phyloP scores from a whole-genome alignment of 164 flowering plant genomes.

The Platanus orientalis region DNA sequence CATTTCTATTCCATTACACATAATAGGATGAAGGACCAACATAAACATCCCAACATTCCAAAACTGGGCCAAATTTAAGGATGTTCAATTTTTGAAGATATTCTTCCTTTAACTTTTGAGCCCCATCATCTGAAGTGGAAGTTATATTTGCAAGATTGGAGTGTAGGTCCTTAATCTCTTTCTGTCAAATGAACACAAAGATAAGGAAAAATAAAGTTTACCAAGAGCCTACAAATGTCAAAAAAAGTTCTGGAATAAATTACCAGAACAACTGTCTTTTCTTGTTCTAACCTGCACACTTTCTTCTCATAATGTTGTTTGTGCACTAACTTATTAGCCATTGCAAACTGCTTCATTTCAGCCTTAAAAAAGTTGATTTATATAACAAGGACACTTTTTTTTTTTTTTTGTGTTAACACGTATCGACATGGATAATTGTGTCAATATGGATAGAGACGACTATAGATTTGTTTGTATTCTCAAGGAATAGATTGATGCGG shows the following conservation, averaged over 20 bases:
- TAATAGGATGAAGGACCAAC: too few species aligned
- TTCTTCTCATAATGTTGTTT: slow-evolving; percentile 96
- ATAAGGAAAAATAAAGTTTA: neutral
- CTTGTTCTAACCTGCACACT: slow-evolving; percentile 81
- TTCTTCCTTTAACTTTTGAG: slow-evolving; percentile 80
- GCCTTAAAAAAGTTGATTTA: slow-evolving; percentile 55
- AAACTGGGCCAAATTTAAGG: too few species aligned
- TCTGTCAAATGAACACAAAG: slow-evolving; percentile 39
- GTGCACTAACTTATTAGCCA: slow-evolving; percentile 63
- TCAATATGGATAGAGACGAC: too few species aligned
- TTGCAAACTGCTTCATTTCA: slow-evolving; percentile 83
- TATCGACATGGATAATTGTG: too few species aligned
- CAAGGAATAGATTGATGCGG: too few species aligned
- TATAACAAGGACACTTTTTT: too few species aligned
- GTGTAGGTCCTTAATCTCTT: slow-evolving; percentile 78
- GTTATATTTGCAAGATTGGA: slow-evolving; percentile 63
- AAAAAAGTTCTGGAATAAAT: slow-evolving; percentile 3
- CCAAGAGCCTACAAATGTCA: neutral
- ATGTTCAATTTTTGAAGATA: slow-evolving; percentile 87
- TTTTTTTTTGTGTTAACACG: too few species aligned
- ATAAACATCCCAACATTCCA: too few species aligned
- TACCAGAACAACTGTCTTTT: slow-evolving; percentile 74
- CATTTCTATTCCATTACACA: too few species aligned
- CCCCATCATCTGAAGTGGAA: slow-evolving; percentile 74
- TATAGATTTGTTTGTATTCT: too few species aligned